phyloP scores from a whole-genome alignment of 768 basidiomycete species.

The Lactarius tabidus region DNA sequence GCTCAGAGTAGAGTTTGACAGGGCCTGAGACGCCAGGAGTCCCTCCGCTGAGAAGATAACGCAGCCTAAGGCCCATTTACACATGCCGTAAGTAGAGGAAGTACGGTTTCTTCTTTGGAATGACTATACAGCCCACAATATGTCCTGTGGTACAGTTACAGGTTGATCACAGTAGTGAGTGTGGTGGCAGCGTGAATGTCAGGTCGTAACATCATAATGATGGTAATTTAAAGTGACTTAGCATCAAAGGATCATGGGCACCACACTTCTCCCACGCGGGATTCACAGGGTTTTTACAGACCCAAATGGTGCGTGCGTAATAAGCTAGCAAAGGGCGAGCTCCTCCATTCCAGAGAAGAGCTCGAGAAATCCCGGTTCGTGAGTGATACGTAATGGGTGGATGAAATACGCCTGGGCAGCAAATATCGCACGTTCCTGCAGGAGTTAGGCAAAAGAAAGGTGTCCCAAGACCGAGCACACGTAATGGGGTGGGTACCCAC shows the following conservation, averaged over 20 bases:
- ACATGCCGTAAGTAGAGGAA: neutral
- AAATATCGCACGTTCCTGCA: neutral
- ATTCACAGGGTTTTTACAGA: neutral
- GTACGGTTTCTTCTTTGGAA: neutral
- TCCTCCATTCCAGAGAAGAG: neutral
- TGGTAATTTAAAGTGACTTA: neutral
- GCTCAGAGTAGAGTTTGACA: neutral
- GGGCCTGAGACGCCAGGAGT: neutral
- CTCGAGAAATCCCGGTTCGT: neutral
- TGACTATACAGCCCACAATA: neutral
- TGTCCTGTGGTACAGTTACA: neutral
- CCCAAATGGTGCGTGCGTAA: neutral
- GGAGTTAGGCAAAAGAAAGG: neutral
- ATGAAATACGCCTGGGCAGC: neutral
- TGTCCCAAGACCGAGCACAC: neutral
- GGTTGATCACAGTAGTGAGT: neutral
- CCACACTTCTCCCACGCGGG: neutral
- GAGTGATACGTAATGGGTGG: neutral
- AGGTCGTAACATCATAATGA: neutral
- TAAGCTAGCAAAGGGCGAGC: neutral
- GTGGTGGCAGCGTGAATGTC: neutral
- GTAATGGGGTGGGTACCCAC: neutral
- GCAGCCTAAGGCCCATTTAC: neutral
- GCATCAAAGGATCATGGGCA: neutral
- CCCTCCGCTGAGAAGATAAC: neutral